A percentile compares a stretch with the other conserved stretches of the same genome.
phyloP scores from a whole-genome alignment of 2,329 filamentous ascomycete genomes.

The Fusarium nelsonii region DNA sequence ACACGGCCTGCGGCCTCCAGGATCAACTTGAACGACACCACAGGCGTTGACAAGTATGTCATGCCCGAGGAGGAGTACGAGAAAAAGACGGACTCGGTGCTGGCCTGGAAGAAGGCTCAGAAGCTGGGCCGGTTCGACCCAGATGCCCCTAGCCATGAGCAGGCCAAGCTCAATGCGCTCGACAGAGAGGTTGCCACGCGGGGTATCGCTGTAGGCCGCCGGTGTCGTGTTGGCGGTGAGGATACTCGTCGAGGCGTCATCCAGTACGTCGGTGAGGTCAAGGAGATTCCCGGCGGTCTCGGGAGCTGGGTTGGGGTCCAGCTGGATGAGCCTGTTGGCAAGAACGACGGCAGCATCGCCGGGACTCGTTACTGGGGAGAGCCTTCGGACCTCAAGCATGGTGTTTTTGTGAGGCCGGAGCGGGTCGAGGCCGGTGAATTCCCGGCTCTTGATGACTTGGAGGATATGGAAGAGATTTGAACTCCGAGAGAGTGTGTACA shows the following conservation, averaged over 20 bases:
- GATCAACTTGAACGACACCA: constrained; percentile 84
- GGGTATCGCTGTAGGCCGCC: constrained; percentile 72
- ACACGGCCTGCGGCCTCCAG: constrained; percentile 80
- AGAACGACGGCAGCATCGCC: constrained; percentile 82
- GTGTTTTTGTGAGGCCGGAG: constrained; percentile 83
- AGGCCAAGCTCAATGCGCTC: constrained; percentile 76
- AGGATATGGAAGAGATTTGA: constrained; percentile 81
- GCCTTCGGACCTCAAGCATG: constrained; percentile 74
- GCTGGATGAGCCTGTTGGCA: constrained; percentile 83
- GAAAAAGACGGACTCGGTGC: constrained; percentile 85
- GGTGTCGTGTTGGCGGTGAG: constrained; percentile 75
- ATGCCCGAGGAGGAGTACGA: constrained; percentile 91
- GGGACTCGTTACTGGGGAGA: constrained; percentile 77
- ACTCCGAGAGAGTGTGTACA: background rate
- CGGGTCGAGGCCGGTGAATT: constrained; percentile 82
- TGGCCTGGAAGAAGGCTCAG: constrained; percentile 95
- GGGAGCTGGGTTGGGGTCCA: constrained; percentile 80
- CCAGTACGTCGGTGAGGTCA: constrained; percentile 78
- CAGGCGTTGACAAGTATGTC: constrained; percentile 87
- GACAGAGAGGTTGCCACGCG: constrained; percentile 77
- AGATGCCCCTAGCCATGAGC: constrained; percentile 77
- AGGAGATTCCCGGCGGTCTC: constrained; percentile 75
- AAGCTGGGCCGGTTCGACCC: constrained; percentile 98
- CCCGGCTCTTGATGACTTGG: constrained; percentile 76
- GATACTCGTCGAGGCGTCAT: constrained; percentile 78